Base-by-base conservation (phyloP, 129 eudicot species). In the Solidago caesia region DNA sequence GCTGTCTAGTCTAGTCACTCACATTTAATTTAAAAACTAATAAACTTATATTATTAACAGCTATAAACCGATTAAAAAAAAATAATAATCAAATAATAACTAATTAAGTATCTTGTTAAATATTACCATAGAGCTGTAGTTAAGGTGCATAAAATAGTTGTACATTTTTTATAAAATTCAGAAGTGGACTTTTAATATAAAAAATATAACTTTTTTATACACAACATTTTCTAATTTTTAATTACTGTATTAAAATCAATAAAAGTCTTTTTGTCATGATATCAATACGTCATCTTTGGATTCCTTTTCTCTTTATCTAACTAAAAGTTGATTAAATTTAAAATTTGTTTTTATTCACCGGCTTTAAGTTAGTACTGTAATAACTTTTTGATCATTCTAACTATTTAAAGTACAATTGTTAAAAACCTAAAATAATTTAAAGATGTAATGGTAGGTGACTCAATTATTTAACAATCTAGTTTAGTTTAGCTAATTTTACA, bases 261-360 rank as follows among this genome's bases (percentile, higher is more conserved):
- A 14, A 75, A 42, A 41, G 73, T 58, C 77, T 27, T 64, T 79
- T 72, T 65, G 82, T 79, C 78, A 4, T 51, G 41, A 43, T 77
- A 49, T 14, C 44, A 64, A 64, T 65, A 8, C 78, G 77, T 79
- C 78, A 72, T 64, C 78, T 16, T 67, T 65, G 79, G 83, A 79
- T 79, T 45, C 83, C 70, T 56, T 73, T 68, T 25, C 55, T 67
- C 4, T 42, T 0, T 44, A 5, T 11, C 45, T 8, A 52, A 14
- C 8, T 6, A 4, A 65, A 27, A 72, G 29, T 58, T 39, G 79
- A 67, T 79, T 39, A 79, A 57, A 79, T 45, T 60, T 42, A 44
- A 56, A 66, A 3, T 73, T 79, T 79, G 83, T 73, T 79, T 21
- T 73, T 65, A 67, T 79, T 44, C 14, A 73, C 83, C 75, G 79